A percentile compares a stretch with the other conserved stretches of the same genome.
Conservation (phyloP, 2,329 filamentous ascomycete species). For the Camptophora hylomeconis region DNA sequence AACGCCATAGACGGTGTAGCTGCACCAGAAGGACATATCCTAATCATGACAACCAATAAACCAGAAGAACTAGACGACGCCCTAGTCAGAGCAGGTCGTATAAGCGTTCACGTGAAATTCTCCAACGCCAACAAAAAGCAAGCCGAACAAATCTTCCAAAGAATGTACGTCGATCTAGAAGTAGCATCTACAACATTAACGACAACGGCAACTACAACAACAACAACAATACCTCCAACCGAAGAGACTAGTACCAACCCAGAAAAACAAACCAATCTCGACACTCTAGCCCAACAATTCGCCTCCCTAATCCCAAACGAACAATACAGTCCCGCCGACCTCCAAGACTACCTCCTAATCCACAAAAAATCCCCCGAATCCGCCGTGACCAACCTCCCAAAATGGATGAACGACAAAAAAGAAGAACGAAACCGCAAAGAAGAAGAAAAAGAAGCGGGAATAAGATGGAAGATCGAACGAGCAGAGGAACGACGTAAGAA, state of each 20-base stretch:
- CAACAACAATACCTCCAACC: no score
- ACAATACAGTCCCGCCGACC: slow-evolving; percentile 38
- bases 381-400: slow-evolving; percentile 30
- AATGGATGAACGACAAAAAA: slow-evolving; percentile 23
- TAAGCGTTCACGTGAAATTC: slow-evolving; percentile 58
- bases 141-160: slow-evolving; percentile 19
- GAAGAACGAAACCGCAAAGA: slow-evolving; percentile 12
- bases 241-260: no score
- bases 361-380: slow-evolving; percentile 35
- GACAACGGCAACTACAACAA: background rate
- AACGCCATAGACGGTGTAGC: slow-evolving; percentile 77
- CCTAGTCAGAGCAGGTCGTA: slow-evolving; percentile 58
- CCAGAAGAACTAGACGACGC: slow-evolving; percentile 61
- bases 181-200: no score
- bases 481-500: slow-evolving; percentile 5
- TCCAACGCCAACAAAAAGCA: slow-evolving; percentile 18
- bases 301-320: slow-evolving; percentile 32
- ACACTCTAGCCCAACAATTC: slow-evolving; percentile 32
- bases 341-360: slow-evolving; percentile 40
- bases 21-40: slow-evolving; percentile 62
- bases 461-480: slow-evolving; percentile 3
- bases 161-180: slow-evolving; percentile 20
- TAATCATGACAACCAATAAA: slow-evolving; percentile 74
- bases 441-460: slow-evolving; percentile 12
- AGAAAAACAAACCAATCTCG: slow-evolving; percentile 21